Evolutionary conservation across 192 early-diverging fungal species (phyloP).

Genomic region (Lunasporangiospora selenospora): DNA sequence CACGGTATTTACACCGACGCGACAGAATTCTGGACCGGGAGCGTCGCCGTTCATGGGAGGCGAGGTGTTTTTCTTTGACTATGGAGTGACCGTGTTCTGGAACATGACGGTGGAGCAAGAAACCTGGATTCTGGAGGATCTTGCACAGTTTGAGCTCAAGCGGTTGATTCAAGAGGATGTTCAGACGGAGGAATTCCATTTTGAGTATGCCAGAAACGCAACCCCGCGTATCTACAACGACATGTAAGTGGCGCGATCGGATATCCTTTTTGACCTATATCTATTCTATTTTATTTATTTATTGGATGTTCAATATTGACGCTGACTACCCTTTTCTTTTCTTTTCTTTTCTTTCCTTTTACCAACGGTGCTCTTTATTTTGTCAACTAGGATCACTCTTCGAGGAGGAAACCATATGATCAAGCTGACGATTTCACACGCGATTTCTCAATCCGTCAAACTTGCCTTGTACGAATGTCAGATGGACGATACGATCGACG

Average conservation of each 20-base stretch:
- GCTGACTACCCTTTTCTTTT: too few relatives aligned
- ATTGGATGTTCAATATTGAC: too few relatives aligned
- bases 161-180: conserved; percentile 59
- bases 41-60: conserved; percentile 52
- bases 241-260: conserved; percentile 51
- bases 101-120: conserved; percentile 63
- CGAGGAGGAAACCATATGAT: conserved; percentile 68
- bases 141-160: conserved; percentile 47
- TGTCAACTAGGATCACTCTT: conserved; percentile 64
- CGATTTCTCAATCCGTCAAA: conserved; percentile 64
- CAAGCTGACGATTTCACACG: conserved; percentile 65
- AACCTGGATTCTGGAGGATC: conserved; percentile 54
- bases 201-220: conserved; percentile 75
- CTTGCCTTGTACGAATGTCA: conserved; percentile 63
- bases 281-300: too few relatives aligned
- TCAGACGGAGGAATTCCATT: conserved; percentile 81
- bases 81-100: conserved; percentile 68
- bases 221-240: conserved; percentile 83
- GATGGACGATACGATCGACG: conserved; percentile 68
- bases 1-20: conserved; percentile 2
- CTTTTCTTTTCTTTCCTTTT: not conserved
- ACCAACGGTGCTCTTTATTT: not conserved
- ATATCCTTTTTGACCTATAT: not conserved
- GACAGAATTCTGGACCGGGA: not conserved
- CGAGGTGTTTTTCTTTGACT: conserved; percentile 65